A percentile compares a stretch with the other conserved stretches of the same genome.
phyloP scores from a whole-genome alignment of 2,329 filamentous ascomycete genomes.

The Aphanocladium album region DNA sequence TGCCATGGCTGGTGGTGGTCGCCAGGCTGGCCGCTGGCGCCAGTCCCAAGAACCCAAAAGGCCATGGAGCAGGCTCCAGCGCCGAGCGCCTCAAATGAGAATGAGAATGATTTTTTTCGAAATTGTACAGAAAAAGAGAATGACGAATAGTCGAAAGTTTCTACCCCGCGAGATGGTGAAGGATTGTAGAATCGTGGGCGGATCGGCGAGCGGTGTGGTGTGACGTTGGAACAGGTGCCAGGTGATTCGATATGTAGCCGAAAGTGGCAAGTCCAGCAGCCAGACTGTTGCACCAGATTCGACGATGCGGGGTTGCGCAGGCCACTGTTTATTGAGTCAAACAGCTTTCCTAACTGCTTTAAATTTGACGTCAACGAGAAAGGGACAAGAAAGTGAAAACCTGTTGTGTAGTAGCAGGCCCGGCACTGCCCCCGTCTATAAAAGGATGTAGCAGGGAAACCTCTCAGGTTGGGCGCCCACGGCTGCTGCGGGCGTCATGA shows the following conservation, averaged over 20 bases:
- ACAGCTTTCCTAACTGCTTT: not conserved
- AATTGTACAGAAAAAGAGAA: not conserved
- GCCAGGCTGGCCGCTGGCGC: slow-evolving; percentile 13
- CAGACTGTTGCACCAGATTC: slow-evolving; percentile 1
- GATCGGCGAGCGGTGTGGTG: slow-evolving; percentile 10
- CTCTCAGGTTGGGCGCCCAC: slow-evolving; percentile 6
- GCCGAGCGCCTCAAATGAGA: slow-evolving; percentile 6
- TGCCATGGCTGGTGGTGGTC: not conserved
- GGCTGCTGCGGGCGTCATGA: not conserved
- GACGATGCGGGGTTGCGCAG: not conserved
- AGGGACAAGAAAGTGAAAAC: not conserved
- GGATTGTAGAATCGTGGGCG: not conserved
- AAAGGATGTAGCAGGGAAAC: not conserved
- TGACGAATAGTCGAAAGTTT: not conserved
- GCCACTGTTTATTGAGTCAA: not conserved
- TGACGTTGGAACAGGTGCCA: not conserved
- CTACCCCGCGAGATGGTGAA: not conserved
- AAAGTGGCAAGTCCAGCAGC: not conserved
- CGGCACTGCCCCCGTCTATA: slow-evolving; percentile 8
- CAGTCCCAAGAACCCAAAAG: slow-evolving; percentile 35
- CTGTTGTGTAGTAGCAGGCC: not conserved
- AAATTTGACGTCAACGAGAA: not conserved
- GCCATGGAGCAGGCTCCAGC: slow-evolving; percentile 34
- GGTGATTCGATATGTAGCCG: not conserved
- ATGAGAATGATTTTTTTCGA: not conserved